phyloP scores from a whole-genome alignment of 108 stramenopile genomes.

The Nannochloropsis granulata region DNA sequence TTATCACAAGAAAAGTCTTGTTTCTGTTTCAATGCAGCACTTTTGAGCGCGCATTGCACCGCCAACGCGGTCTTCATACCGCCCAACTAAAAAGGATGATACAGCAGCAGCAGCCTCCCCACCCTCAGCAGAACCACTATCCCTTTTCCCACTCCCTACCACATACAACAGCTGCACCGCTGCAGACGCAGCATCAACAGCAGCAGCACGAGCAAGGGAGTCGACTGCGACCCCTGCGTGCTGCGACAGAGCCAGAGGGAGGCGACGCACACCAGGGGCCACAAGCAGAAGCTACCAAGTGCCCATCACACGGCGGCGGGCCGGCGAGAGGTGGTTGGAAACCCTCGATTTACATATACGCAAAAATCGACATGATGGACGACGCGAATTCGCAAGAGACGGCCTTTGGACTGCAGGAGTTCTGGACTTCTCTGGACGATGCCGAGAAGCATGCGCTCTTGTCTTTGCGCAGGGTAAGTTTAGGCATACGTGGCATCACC shows the following conservation, averaged over 20 bases:
- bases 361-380: background rate
- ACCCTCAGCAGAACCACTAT: background rate
- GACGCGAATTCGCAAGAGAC: background rate
- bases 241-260: background rate
- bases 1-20: too few species aligned
- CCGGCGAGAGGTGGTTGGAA: background rate
- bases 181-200: background rate
- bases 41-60: too few species aligned
- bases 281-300: background rate
- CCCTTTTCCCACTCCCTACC: background rate
- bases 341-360: background rate
- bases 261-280: background rate
- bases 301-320: background rate
- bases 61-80: too few species aligned
- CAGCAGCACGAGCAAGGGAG: background rate
- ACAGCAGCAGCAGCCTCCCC: background rate
- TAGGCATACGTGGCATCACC: background rate
- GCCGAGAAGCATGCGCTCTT: background rate
- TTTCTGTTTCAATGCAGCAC: too few species aligned
- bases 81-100: too few species aligned
- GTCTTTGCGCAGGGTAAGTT: background rate
- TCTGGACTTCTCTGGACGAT: background rate
- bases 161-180: background rate
- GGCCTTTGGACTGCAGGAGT: background rate
- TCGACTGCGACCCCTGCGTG: background rate